Evolutionary conservation across 208 protist genomes (phyloP), one percentile per base, ranked within the genome.

Genomic region (Crithidia bombi): DNA sequence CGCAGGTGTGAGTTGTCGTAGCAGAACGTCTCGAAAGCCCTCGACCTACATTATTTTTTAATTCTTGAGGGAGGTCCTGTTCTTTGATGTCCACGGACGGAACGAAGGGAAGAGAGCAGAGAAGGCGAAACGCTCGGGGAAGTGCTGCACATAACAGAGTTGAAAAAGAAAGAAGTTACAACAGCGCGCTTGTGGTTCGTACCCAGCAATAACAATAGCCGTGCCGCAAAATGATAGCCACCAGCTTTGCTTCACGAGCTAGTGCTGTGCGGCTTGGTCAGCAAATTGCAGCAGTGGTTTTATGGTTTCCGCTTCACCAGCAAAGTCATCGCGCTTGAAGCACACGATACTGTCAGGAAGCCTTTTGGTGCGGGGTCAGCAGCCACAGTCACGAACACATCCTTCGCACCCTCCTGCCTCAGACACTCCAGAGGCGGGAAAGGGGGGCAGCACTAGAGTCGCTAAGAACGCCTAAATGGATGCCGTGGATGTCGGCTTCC

Each of bases 401-500:
- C 36, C 5, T 44, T 23, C 11, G 55, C 55, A 2, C 15, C 55
- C 4, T 61, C 35, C 32, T 28, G 36, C 25, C 7, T 44, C 15
- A 61, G 55, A 33, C 55, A 35, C 55, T 61, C 23, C 19, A 47
- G 23, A 61, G 55, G 6, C 21, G 23, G 14, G 36, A 38, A 11
- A 61, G 55, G 5, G 55, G 36, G 5, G 23, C 55, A 3, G 55
- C 33, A 6, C 55, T 38, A 23, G 14, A n/a, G 11, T 25, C 55
- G 9, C n/a, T 11, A 23, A 44, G 23, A 14, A 61, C 55, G 23
- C 55, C 33, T 1, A 61, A 33, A 23, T 61, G 23, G 23, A 61
- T 32, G 38, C 55, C 55, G 23, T 61, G 55, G 23, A 61, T 38
- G 19, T 61, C 55, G 2, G 55, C 55, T 25, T 61, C 55, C 3